phyloP scores from a whole-genome alignment of 2,329 filamentous ascomycete genomes.

The Diaporthe vexans region DNA sequence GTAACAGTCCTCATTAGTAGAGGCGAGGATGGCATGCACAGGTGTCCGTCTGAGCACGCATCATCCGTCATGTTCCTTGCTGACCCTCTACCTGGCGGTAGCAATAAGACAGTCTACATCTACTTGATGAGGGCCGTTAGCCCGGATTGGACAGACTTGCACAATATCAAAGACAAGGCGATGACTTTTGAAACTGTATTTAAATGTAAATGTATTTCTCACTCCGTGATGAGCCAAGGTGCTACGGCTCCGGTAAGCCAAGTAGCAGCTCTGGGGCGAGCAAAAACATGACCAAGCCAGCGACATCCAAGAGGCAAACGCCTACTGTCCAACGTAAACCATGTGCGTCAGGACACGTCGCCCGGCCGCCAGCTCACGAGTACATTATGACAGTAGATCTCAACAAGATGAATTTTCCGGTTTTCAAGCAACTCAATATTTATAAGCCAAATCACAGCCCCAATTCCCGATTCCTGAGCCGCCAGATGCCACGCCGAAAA shows the following conservation, averaged over 20 bases:
- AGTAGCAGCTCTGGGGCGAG: not conserved
- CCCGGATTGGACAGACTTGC: not conserved
- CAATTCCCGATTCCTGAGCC: conserved; percentile 30
- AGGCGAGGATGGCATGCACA: not conserved
- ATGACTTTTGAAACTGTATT: conserved; percentile 25
- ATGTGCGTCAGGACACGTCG: not conserved
- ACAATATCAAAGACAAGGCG: not conserved
- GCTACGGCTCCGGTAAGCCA: not conserved
- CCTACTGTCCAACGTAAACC: not conserved
- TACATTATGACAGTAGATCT: conserved; percentile 24
- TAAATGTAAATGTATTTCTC: conserved; percentile 15
- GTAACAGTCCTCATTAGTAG: not conserved
- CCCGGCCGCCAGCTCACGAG: not conserved
- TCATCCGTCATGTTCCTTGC: no score
- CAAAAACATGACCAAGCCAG: not conserved
- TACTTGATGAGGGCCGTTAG: not conserved
- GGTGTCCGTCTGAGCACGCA: no score
- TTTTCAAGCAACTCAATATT: conserved; percentile 25
- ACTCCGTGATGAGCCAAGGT: not conserved
- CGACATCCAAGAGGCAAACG: not conserved
- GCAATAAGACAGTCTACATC: not conserved
- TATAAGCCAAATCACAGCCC: conserved; percentile 29
- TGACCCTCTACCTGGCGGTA: not conserved
- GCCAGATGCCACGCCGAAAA: conserved; percentile 40
- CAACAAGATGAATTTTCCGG: conserved; percentile 4